phyloP scores from a whole-genome alignment of 108 stramenopile genomes.

The Pseudonitzschia pungens region DNA sequence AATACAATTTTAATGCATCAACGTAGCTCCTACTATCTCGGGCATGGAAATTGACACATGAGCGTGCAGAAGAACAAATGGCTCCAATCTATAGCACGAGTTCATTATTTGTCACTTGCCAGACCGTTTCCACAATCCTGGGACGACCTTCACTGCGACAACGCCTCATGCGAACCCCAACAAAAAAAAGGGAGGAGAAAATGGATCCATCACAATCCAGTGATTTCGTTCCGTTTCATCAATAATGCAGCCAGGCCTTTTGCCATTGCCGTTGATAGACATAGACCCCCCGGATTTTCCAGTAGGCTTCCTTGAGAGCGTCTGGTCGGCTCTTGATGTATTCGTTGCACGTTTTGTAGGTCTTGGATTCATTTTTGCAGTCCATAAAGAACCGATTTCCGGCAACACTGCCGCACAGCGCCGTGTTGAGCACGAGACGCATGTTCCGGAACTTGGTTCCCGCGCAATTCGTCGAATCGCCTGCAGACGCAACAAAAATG shows the following conservation, averaged over 20 bases:
- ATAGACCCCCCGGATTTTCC: conserved; percentile 88
- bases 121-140: too few species aligned
- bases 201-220: too few species aligned
- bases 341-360: conserved; percentile 72
- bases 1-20: too few species aligned
- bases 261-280: conserved; percentile 76
- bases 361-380: conserved; percentile 57
- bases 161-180: too few species aligned
- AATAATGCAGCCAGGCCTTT: conserved; percentile 32
- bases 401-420: conserved; percentile 86
- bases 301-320: conserved; percentile 75
- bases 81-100: too few species aligned
- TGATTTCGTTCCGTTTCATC: too few species aligned
- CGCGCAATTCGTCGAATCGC: conserved; percentile 72
- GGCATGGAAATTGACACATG: too few species aligned
- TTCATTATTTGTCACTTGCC: too few species aligned
- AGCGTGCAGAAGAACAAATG: too few species aligned
- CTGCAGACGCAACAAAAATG: conserved; percentile 17
- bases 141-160: too few species aligned
- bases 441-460: conserved; percentile 82
- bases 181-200: too few species aligned
- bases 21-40: too few species aligned
- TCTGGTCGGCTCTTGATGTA: conserved; percentile 76
- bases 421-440: conserved; percentile 85
- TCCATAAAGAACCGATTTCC: conserved; percentile 82